Evolutionary conservation across 805 yeast species (phyloP).

Genomic region (Isabelozyma pseudorhagii): DNA sequence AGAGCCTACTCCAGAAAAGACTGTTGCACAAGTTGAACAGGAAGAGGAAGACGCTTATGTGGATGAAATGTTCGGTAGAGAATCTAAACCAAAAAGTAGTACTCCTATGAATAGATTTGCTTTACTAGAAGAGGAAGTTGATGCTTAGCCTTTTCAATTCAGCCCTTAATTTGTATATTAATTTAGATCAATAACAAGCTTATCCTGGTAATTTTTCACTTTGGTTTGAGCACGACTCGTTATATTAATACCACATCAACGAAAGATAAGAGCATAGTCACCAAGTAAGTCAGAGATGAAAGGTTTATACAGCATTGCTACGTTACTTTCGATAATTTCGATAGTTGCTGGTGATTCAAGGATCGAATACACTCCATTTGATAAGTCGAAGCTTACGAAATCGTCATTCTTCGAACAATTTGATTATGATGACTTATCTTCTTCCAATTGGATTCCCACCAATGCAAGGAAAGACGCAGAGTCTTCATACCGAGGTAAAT

Average conservation of each 20-base stretch:
- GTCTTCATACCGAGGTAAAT: slow-evolving; percentile 64
- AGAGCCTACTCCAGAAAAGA: slow-evolving; percentile 6
- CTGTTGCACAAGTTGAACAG: slow-evolving; percentile 23
- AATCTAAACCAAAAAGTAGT: slow-evolving; percentile 2
- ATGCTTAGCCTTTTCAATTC: slow-evolving; percentile 1
- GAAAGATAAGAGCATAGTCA: no score
- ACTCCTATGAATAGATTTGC: slow-evolving; percentile 26
- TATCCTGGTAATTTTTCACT: no score
- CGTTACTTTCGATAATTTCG: neutral
- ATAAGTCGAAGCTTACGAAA: slow-evolving; percentile 26
- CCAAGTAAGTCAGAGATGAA: no score
- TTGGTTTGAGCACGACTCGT: no score
- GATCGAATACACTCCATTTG: slow-evolving; percentile 31
- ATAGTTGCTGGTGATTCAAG: neutral
- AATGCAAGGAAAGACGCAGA: slow-evolving; percentile 50
- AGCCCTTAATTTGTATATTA: no score
- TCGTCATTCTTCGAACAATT: slow-evolving; percentile 70
- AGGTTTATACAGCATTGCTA: neutral
- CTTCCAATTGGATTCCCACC: slow-evolving; percentile 50
- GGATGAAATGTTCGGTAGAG: slow-evolving; percentile 22
- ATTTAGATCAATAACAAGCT: no score
- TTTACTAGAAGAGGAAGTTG: slow-evolving; percentile 38
- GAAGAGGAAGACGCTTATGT: slow-evolving; percentile 38
- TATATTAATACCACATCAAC: no score
- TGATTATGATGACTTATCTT: slow-evolving; percentile 15